phyloP scores from a whole-genome alignment of 2,329 filamentous ascomycete species.

The Xylaria sp. region DNA sequence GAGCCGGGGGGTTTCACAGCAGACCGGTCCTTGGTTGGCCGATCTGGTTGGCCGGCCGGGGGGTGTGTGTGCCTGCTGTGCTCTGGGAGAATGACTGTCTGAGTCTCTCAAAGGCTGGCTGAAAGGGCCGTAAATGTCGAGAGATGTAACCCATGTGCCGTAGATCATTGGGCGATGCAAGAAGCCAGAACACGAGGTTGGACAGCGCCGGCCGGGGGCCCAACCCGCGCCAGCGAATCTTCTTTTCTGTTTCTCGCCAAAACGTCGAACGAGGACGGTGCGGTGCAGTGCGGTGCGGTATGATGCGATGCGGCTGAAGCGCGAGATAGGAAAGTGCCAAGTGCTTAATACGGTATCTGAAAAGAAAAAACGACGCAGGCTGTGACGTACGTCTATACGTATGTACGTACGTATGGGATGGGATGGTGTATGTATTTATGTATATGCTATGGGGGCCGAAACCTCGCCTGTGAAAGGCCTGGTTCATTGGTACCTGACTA shows the following conservation, averaged over 20 bases:
- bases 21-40: slow-evolving; percentile 14
- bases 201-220: slow-evolving; percentile 19
- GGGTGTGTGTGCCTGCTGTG: background rate
- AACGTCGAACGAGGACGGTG: slow-evolving; percentile 12
- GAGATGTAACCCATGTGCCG: slow-evolving; percentile 31
- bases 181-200: slow-evolving; percentile 35
- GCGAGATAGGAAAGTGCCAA: background rate
- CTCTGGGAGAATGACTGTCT: background rate
- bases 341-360: background rate
- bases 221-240: slow-evolving; percentile 14
- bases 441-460: background rate
- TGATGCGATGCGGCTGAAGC: slow-evolving; percentile 31
- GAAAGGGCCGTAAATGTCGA: slow-evolving; percentile 25
- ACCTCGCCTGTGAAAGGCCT: slow-evolving; percentile 15
- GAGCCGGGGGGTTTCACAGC: slow-evolving; percentile 17
- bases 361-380: background rate
- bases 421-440: no score
- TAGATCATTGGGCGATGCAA: slow-evolving; percentile 37
- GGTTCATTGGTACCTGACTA: slow-evolving; percentile 33
- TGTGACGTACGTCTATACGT: background rate
- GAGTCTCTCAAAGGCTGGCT: slow-evolving; percentile 15
- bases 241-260: background rate
- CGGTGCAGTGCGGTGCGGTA: background rate
- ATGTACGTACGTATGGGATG: background rate
- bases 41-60: slow-evolving; percentile 15